Evolutionary conservation across 2,329 filamentous ascomycete genomes (phyloP), one percentile per base, ranked within the genome.

Genomic region (Sporothrix brasiliensis): DNA sequence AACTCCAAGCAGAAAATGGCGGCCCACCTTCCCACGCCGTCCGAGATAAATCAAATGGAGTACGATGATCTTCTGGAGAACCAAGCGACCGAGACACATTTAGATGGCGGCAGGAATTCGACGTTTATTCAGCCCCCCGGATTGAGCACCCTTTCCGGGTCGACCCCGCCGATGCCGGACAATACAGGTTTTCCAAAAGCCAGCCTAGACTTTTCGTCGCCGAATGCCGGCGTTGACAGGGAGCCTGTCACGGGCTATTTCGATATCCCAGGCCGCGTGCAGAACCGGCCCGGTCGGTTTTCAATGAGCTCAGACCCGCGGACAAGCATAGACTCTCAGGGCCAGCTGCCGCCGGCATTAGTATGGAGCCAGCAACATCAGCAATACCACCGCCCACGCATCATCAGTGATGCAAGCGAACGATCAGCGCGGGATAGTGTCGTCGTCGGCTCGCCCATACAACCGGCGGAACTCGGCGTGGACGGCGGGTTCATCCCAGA

Each of bases 341-440:
- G 75, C 16, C 75, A 74, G 4, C 78, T 78, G 69, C 50, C 30
- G 19, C 34, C 24, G 5, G 41, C 39, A 16, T 19, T 73, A 72
- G 13, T 69, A 53, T 27, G 56, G 1, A 74, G 73, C 52, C 71
- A 71, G 14, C 70, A 73, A 3, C 74, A 75, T 6, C 49, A 54
- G 9, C 63, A 53, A 16, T 47, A 61, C 60, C 70, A 71, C 2
- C 83, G 84, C 68, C 77, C 78, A 60, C 80, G 83, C 2, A 77
- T 83, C 6, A 76, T 76, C 58, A 85, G 83, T 75, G 80, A 83
- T 72, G 78, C 80, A 5, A 85, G 83, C 56, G 83, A 85, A 63
- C 73, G 75, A 1, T 79, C 76, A 0, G 80, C 79, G 56, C 76
- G 77, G 68, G 76, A 76, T 14, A 69, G 50, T 4, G 73, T 74